A percentile compares a stretch with the other conserved stretches of the same genome.
Conservation (phyloP, 345 rosid species). For the Adansonia digitata region DNA sequence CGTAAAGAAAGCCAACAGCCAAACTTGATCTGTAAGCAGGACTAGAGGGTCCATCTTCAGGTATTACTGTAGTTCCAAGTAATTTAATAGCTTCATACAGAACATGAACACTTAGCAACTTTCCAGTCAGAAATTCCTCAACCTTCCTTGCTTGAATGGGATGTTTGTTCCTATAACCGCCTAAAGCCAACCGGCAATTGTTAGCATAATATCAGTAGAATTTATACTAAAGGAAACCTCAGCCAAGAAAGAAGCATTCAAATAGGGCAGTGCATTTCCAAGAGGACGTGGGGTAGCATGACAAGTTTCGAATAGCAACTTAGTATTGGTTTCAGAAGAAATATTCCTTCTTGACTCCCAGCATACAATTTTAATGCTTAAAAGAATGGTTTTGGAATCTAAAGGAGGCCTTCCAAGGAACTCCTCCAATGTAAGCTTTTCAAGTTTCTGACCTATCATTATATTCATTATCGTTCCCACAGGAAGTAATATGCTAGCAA, state of each 20-base stretch:
- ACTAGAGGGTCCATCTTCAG: constrained; percentile 36
- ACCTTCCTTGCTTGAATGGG: constrained; percentile 55
- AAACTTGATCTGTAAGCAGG: constrained; percentile 65
- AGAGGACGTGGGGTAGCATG: constrained; percentile 71
- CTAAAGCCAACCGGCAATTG: constrained; percentile 61
- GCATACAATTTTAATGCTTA: constrained; percentile 45
- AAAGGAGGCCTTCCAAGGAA: constrained; percentile 56
- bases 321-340: constrained; percentile 23
- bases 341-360: constrained; percentile 21
- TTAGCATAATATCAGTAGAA: constrained; percentile 32
- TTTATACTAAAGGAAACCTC: constrained; percentile 35
- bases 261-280: constrained; percentile 73
- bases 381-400: constrained; percentile 42
- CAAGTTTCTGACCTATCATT: constrained; percentile 22
- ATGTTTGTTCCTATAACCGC: constrained; percentile 63
- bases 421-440: constrained; percentile 44
- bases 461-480: constrained; percentile 43
- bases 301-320: constrained; percentile 60
- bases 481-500: constrained; percentile 64
- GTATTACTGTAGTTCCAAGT: constrained; percentile 41
- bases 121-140: constrained; percentile 59
- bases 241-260: constrained; percentile 76
- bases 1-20: constrained; percentile 67
- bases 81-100: constrained; percentile 54
- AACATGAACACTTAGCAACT: constrained; percentile 41